Conservation (phyloP, 305 asterid genomes). For the Fraxinus albicans region DNA sequence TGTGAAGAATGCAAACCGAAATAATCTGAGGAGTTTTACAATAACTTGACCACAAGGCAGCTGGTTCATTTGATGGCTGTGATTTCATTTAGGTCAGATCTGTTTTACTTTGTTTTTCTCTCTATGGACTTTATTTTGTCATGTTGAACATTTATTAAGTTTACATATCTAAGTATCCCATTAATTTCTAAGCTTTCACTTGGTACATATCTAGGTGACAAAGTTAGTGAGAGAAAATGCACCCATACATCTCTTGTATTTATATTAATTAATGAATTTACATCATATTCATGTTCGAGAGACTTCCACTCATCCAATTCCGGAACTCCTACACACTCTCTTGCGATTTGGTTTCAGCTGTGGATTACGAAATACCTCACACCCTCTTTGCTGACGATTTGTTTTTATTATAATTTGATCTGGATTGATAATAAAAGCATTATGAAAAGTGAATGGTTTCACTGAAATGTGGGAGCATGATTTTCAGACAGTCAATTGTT, state of each 20-base stretch:
- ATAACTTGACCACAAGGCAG: conserved; percentile 14
- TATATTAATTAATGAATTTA: not conserved
- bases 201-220: not conserved
- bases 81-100: not conserved
- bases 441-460: not conserved
- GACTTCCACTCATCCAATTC: not conserved
- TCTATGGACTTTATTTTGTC: not conserved
- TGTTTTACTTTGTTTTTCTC: not conserved
- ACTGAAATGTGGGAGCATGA: conserved; percentile 4
- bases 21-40: not conserved
- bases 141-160: not conserved
- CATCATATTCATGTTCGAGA: not conserved
- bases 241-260: not conserved
- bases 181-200: not conserved
- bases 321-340: not conserved
- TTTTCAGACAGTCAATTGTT: not conserved
- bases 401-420: not conserved
- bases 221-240: not conserved
- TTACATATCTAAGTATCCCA: not conserved
- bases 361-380: not conserved
- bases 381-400: not conserved
- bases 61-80: conserved; percentile 3
- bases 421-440: not conserved
- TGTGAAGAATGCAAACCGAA: not conserved
- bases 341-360: not conserved